phyloP scores from a whole-genome alignment of 305 asterid genomes.

The Fraxinus albicans region DNA sequence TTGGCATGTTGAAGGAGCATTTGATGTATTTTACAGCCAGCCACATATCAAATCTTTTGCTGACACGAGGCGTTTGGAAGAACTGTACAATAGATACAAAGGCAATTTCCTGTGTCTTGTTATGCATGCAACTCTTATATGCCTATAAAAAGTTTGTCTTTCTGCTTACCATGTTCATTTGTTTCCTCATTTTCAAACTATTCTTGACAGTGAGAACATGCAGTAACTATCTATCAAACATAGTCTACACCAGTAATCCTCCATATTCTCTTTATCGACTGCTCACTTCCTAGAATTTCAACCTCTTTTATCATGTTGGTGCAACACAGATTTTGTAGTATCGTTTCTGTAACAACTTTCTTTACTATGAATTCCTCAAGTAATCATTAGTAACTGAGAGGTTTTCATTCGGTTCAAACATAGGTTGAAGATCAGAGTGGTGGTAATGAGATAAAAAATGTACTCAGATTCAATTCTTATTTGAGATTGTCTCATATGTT shows the following conservation, averaged over 20 bases:
- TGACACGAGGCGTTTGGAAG: slow-evolving; percentile 47
- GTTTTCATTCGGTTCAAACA: neutral
- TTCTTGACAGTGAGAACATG: slow-evolving; percentile 9
- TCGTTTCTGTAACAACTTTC: neutral
- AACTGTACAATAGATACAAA: slow-evolving; percentile 48
- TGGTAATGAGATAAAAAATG: neutral
- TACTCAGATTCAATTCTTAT: neutral
- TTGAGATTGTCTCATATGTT: neutral
- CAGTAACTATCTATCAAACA: neutral
- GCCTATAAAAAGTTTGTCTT: neutral
- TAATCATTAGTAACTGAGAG: neutral
- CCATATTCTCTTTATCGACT: neutral
- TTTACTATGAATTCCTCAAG: neutral
- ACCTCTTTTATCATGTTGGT: neutral
- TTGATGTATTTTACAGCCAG: slow-evolving; percentile 46
- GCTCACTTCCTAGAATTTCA: neutral
- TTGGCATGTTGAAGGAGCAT: slow-evolving; percentile 59
- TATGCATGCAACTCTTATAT: neutral
- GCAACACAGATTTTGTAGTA: neutral
- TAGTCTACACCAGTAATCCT: neutral
- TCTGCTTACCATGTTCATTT: neutral
- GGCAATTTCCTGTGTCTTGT: slow-evolving; percentile 28
- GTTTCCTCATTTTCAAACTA: neutral
- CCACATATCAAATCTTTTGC: slow-evolving; percentile 39
- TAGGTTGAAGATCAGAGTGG: neutral